A percentile compares a stretch with the other conserved stretches of the same genome.
Conservation (phyloP, 2,329 filamentous ascomycete genomes). For the Remersonia thermophila region DNA sequence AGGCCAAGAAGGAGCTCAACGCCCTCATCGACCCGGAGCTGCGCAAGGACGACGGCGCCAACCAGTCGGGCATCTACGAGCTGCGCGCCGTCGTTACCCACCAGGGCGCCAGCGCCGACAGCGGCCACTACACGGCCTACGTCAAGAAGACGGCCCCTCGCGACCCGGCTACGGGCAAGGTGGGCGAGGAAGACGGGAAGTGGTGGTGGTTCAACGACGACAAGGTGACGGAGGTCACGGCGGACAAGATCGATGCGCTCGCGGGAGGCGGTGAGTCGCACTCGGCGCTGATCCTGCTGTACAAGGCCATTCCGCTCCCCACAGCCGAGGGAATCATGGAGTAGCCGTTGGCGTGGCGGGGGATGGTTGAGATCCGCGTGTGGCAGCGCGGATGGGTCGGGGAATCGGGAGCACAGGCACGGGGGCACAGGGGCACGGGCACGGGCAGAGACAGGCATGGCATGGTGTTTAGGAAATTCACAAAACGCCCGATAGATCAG, state of each 20-base stretch:
- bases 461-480: no score
- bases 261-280: constrained; percentile 82
- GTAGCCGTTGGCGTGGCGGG: constrained; percentile 1
- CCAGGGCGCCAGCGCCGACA: constrained; percentile 92
- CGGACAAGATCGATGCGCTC: constrained; percentile 82
- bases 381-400: no score
- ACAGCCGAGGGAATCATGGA: constrained; percentile 33
- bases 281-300: constrained; percentile 69
- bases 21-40: constrained; percentile 64
- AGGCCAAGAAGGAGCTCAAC: constrained; percentile 79
- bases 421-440: no score
- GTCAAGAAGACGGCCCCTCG: constrained; percentile 77
- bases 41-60: constrained; percentile 65
- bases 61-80: constrained; percentile 92
- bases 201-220: constrained; percentile 99
- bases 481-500: no score
- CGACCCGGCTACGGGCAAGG: constrained; percentile 64
- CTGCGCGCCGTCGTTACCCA: constrained; percentile 89
- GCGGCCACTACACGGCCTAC: constrained; percentile 94
- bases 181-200: constrained; percentile 73
- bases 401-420: no score
- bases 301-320: constrained; percentile 61
- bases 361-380: no score
- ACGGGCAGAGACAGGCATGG: no score
- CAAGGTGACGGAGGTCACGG: constrained; percentile 82